These are phyloP conservation scores for Byssothecium circinans DNA, from an alignment of 2,329 filamentous ascomycete species.

Conservation along the genomic window DNA sequence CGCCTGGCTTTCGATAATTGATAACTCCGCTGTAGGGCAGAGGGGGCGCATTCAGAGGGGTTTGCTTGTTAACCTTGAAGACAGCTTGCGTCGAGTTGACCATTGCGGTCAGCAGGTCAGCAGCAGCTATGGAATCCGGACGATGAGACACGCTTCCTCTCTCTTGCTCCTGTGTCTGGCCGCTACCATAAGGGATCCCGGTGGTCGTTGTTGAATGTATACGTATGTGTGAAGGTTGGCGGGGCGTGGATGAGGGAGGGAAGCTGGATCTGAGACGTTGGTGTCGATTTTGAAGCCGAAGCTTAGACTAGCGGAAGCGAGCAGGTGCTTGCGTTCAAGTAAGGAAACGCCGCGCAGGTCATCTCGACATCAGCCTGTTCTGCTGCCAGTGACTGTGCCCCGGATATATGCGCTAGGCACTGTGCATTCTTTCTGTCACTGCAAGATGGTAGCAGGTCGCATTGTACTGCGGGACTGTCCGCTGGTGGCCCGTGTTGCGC, in stretches of 20 bases:
- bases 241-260: conserved; percentile 8
- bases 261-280: conserved; percentile 5
- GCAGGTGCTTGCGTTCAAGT: not conserved
- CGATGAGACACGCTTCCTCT: conserved; percentile 13
- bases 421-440: not conserved
- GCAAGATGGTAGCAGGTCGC: not conserved
- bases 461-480: not conserved
- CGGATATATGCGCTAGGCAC: conserved; percentile 4
- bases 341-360: not conserved
- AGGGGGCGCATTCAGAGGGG: conserved; percentile 28
- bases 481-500: no score
- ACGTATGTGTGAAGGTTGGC: conserved; percentile 5
- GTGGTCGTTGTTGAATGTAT: not conserved
- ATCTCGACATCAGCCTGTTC: conserved; percentile 15
- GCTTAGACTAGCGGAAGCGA: not conserved
- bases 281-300: conserved; percentile 6
- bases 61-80: conserved; percentile 44
- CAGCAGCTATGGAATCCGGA: conserved; percentile 27
- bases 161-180: conserved; percentile 8
- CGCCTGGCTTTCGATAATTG: conserved; percentile 37
- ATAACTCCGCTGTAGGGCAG: conserved; percentile 39
- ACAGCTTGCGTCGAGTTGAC: conserved; percentile 43
- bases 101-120: conserved; percentile 42
- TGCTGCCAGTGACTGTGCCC: not conserved
- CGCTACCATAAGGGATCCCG: conserved; percentile 10